phyloP scores from a whole-genome alignment of 495 filamentous ascomycete species.

The Neurospora sp. region DNA sequence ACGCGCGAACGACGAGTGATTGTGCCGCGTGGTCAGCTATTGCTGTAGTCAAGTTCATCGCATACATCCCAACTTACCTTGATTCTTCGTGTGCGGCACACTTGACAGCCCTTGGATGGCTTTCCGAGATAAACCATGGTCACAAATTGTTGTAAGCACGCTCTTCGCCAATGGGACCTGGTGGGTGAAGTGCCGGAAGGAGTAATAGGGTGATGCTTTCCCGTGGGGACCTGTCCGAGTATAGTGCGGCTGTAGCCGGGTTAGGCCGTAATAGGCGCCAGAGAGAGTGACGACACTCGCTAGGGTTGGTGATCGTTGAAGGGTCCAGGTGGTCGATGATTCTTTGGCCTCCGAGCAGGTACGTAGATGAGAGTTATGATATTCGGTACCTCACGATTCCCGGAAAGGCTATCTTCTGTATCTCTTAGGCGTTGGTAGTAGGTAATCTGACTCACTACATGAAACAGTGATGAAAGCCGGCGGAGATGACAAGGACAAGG shows the following conservation, averaged over 20 bases:
- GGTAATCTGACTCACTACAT: not conserved
- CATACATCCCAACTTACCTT: slow-evolving; percentile 42
- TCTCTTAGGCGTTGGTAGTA: not conserved
- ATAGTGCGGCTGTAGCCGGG: not conserved
- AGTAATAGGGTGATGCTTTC: not conserved
- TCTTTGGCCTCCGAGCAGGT: not conserved
- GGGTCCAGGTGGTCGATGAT: not conserved
- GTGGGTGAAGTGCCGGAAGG: not conserved
- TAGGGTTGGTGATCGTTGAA: not conserved
- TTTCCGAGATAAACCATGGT: slow-evolving; percentile 67
- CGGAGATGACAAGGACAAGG: not conserved
- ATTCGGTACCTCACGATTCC: not conserved
- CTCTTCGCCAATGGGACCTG: not conserved
- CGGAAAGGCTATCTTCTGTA: not conserved
- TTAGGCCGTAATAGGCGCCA: not conserved
- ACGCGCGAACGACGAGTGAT: not conserved
- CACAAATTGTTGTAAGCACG: not conserved
- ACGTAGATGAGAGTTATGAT: not conserved
- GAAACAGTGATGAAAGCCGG: not conserved
- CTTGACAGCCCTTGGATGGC: slow-evolving; percentile 63
- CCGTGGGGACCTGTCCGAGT: not conserved
- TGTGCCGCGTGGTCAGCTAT: slow-evolving; percentile 1
- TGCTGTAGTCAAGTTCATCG: not conserved
- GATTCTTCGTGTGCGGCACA: slow-evolving; percentile 60
- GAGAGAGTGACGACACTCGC: not conserved